Base-by-base conservation (phyloP, 139 green algal genomes). In the Zygnema circumcarinatum region DNA sequence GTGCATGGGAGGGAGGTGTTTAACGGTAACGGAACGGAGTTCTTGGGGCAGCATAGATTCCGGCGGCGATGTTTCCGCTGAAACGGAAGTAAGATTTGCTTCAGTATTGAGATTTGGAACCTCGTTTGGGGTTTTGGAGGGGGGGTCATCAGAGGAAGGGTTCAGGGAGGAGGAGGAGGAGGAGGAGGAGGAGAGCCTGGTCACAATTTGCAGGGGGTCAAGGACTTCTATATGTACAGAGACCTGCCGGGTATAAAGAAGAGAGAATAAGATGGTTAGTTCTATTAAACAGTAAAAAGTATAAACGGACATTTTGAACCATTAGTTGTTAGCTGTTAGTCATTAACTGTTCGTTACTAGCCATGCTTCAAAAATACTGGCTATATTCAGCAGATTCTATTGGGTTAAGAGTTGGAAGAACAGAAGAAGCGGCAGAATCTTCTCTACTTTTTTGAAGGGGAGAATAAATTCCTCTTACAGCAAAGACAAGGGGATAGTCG, bases 1-100 rank as follows among this genome's bases (percentile, higher is more conserved):
- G 35, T 54, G 81, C 42, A 87, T 47, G 1, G 81, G 81, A 21
- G 81, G 81, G 35, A 87, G 81, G 29, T 87, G 81, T 7, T 81
- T 39, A 20, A 78, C 11, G 16, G 69, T 7, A n/a, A 78, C 69
- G 35, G 69, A 39, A 39, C 16, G 69, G 69, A 41, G 7, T 78
- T 78, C 35, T 39, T 7, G 16, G 36, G 11, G 69, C 7, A 20
- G 16, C 11, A 78, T 3, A 41, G 11, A 20, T 39, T 41, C 16
- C 54, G 29, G 54, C 29, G 54, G 25, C 54, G 54, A n/a, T 72
- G 25, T 72, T 72, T 29, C 54, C 54, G 25, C 54, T 72, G 25
- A 25, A 33, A 25, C 54, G n/a, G n/a, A n/a, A n/a, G n/a, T n/a
- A n/a, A 25, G 25, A 72, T 29, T 29, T 72, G 54, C 54, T 72